These are phyloP conservation scores for Barnettozyma populi DNA, from an alignment of 805 yeast species.

Conservation along the genomic window DNA sequence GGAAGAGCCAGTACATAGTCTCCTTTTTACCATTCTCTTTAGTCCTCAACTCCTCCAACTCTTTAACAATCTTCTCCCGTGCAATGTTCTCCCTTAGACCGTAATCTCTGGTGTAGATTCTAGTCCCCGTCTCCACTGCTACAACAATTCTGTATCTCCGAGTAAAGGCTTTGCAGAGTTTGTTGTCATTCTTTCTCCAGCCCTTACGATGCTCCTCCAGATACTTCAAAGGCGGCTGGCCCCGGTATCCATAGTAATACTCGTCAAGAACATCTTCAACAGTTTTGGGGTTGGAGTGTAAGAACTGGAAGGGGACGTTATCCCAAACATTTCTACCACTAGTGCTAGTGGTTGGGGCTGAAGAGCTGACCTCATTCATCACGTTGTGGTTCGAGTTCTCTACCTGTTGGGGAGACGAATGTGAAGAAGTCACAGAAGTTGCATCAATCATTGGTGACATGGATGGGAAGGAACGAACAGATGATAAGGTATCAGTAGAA, in stretches of 20 bases:
- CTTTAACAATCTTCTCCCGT: slow-evolving; percentile 19
- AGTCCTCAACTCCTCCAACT: slow-evolving; percentile 20
- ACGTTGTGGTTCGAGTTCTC: slow-evolving; percentile 7
- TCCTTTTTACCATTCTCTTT: slow-evolving; percentile 24
- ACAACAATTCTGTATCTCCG: slow-evolving; percentile 23
- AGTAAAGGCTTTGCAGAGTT: slow-evolving; percentile 23
- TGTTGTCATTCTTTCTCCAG: slow-evolving; percentile 26
- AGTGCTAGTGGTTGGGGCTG: slow-evolving; percentile 1
- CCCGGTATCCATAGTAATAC: slow-evolving; percentile 24
- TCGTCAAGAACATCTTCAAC: slow-evolving; percentile 26
- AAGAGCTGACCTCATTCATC: slow-evolving; percentile 8
- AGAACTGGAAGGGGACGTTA: slow-evolving; percentile 14
- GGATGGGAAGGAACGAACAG: slow-evolving; percentile 5
- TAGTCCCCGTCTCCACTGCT: slow-evolving; percentile 24
- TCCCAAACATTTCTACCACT: slow-evolving; percentile 19
- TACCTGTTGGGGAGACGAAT: background rate
- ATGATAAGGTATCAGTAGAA: slow-evolving; percentile 2
- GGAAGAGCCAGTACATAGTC: slow-evolving; percentile 28
- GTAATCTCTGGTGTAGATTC: slow-evolving; percentile 15
- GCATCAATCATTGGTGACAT: slow-evolving; percentile 9
- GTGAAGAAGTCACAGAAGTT: background rate
- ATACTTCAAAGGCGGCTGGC: slow-evolving; percentile 25
- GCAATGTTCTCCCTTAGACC: slow-evolving; percentile 19
- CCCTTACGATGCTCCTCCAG: slow-evolving; percentile 24
- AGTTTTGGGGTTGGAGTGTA: slow-evolving; percentile 22